phyloP scores from a whole-genome alignment of 2,329 filamentous ascomycete genomes.

The Fusarium heterosporum region DNA sequence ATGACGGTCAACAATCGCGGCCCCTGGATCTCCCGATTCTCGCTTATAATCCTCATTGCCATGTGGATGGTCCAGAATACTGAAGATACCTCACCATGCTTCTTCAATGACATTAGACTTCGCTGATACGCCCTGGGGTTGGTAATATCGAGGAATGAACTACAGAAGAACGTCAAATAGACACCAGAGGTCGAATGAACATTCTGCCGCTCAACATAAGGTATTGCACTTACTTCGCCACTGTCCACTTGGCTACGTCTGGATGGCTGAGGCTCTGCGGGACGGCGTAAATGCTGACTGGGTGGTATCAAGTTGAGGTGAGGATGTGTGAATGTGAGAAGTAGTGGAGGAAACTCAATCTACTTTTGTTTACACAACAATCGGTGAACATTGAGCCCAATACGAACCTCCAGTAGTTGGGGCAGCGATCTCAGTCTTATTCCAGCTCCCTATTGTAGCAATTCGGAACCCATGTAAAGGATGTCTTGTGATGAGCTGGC shows the following conservation, averaged over 20 bases:
- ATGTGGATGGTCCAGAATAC: too few species aligned
- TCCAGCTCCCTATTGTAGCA: not conserved
- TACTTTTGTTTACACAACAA: not conserved
- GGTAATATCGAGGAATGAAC: not conserved
- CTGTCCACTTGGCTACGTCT: conserved; percentile 36
- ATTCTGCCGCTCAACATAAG: not conserved
- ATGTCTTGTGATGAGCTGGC: conserved; percentile 33
- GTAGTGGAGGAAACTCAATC: not conserved
- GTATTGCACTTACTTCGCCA: conserved; percentile 13
- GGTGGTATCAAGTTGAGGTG: conserved; percentile 36
- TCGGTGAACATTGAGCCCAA: not conserved
- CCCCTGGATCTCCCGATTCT: not conserved
- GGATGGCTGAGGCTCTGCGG: conserved; percentile 42
- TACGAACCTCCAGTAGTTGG: not conserved
- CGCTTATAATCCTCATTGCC: too few species aligned
- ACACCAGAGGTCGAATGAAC: not conserved
- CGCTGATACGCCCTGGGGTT: not conserved
- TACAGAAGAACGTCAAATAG: not conserved
- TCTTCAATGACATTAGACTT: conserved; percentile 2
- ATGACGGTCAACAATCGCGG: conserved; percentile 17
- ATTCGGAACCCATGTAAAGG: conserved; percentile 3
- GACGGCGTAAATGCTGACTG: conserved; percentile 24
- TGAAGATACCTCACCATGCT: not conserved
- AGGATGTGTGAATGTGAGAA: conserved; percentile 30
- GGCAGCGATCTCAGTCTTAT: not conserved